Conservation (phyloP, 257 asterid genomes). For the Solanum corneliomulleri region DNA sequence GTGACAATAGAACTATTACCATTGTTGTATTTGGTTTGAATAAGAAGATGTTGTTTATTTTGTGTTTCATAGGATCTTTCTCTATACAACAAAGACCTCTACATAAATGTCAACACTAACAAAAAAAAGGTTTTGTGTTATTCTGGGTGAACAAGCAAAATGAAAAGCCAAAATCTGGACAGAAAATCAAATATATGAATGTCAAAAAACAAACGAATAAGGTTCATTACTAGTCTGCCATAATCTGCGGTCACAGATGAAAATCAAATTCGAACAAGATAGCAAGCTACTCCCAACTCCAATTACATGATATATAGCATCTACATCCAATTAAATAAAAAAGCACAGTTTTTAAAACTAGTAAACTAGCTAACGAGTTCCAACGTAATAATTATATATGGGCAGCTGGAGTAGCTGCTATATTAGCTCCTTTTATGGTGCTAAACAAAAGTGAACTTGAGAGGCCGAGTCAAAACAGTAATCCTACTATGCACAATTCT, state of each 20-base stretch:
- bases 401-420: background rate
- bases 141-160: background rate
- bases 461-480: background rate
- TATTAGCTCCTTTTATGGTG: background rate
- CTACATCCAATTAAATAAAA: background rate
- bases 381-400: background rate
- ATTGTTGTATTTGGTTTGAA: background rate
- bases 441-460: background rate
- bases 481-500: background rate
- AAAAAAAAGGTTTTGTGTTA: background rate
- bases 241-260: background rate
- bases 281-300: background rate
- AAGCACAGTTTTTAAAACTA: background rate
- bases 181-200: background rate
- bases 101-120: background rate
- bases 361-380: background rate
- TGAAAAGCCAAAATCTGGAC: background rate
- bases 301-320: background rate
- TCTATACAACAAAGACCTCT: background rate
- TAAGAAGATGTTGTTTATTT: background rate
- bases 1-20: background rate
- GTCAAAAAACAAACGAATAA: background rate
- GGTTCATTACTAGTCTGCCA: background rate
- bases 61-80: background rate
- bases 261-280: background rate